Base-by-base conservation (phyloP, 148 eudicot species). In the Rhododendron simsii region DNA sequence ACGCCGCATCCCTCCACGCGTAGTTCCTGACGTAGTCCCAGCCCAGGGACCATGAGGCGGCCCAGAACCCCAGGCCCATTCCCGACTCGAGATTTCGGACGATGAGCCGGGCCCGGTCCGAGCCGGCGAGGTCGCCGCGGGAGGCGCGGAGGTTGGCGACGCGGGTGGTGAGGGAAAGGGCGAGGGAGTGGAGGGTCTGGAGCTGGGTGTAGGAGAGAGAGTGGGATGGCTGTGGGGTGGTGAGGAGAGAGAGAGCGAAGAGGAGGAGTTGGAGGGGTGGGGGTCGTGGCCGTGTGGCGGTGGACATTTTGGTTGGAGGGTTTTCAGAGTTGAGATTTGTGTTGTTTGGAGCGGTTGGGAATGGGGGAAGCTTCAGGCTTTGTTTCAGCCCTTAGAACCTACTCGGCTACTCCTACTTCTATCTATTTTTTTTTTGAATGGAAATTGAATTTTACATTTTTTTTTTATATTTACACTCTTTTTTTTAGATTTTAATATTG, bases 11-110 rank as follows among this genome's bases (percentile, higher is more conserved):
- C 28, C 91, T 84, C 96, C 95, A 93, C 0, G 95, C 93, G 88
- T 93, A 94, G 86, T 96, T 93, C 78, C 83, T 84, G 13, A 95
- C 4, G 67, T 91, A 95, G 69, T 95, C 96, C 96, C 96, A 96
- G 16, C 91, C 92, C 37, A 95, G 23, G 16, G 91, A 92, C 87
- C 88, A 75, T 77, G 87, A 10, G 21, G 87, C 45, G 33, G 90
- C 85, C 92, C 89, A 92, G 73, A 91, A 90, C 16, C 93, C 86
- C 5, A 94, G 84, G 53, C 93, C 91, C 12, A 51, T 84, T 7
- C 89, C 92, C 5, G 80, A 78, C 44, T 91, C 91, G 84, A 96
- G 89, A 84, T 89, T 92, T 10, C 55, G 69, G 57, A 95, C 94
- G 45, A 96, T 83, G 41, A 88, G 81, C 16, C 86, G 67, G 59